Percentiles rank a stretch among this genome's conserved stretches.
Evolutionary conservation across 805 yeast species (phyloP).

Genomic region (Wickerhamiella domercqiae): DNA sequence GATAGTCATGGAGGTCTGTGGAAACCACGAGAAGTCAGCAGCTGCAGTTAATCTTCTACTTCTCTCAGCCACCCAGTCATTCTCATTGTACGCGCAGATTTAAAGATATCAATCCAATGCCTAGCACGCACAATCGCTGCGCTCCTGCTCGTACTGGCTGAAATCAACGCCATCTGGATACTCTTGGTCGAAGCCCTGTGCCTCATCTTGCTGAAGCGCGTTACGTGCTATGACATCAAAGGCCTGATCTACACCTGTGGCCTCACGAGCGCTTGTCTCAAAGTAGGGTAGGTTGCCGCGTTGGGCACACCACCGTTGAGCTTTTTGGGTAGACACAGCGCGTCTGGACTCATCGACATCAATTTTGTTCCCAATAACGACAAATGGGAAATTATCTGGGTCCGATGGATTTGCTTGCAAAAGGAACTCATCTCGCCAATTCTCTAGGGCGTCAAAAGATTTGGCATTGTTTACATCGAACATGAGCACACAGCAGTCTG

Average conservation of each 20-base stretch:
- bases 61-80: no score
- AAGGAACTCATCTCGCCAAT: slow-evolving; percentile 92
- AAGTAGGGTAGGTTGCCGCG: slow-evolving; percentile 78
- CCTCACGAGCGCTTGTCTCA: slow-evolving; percentile 96
- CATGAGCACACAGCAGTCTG: slow-evolving; percentile 93
- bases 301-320: slow-evolving; percentile 45
- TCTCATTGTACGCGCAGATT: no score
- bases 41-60: no score
- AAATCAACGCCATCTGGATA: slow-evolving; percentile 93
- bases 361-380: slow-evolving; percentile 84
- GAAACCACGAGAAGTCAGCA: no score
- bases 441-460: slow-evolving; percentile 73
- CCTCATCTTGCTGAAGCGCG: slow-evolving; percentile 90
- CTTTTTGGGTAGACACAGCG: slow-evolving; percentile 45
- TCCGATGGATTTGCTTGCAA: slow-evolving; percentile 86
- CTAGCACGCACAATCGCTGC: slow-evolving; percentile 60
- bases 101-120: no score
- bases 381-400: slow-evolving; percentile 93
- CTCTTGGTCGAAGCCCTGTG: slow-evolving; percentile 81
- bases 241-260: slow-evolving; percentile 87
- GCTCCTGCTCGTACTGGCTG: slow-evolving; percentile 65
- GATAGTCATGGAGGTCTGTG: no score
- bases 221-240: slow-evolving; percentile 91
- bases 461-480: slow-evolving; percentile 92
- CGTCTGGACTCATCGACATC: slow-evolving; percentile 88